Evolutionary conservation across 495 filamentous ascomycete species (phyloP), one percentile per base, ranked within the genome.

Genomic region (Hypomontagnella monticulosa): DNA sequence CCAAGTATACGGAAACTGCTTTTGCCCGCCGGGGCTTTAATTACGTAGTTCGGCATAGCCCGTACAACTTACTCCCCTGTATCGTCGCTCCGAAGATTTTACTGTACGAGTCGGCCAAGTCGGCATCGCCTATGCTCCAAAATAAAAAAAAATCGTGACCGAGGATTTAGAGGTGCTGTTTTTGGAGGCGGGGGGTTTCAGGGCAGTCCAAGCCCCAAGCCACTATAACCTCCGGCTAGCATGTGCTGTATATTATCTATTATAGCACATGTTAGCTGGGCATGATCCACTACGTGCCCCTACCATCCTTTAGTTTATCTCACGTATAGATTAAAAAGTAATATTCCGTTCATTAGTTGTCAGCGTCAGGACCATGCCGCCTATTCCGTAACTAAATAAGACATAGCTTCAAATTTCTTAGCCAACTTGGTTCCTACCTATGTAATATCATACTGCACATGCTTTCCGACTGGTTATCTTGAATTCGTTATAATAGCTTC

Each of bases 131-230:
- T 27, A 27, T 27, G 2, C 23, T 27, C 6, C 23, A n/a, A n/a
- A n/a, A 27, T 27, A 6, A 27, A 10, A 4, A 33, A 42, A 65
- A 15, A 10, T 44, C 36, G 50, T 49, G 49, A 52, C 43, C 38
- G 50, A 61, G 60, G 53, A 49, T 52, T 43, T 54, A 20, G 30
- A 55, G 37, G 52, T 27, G 6, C 23, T 27, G 23, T 27, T 33
- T 48, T 51, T 61, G 14, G 49, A 56, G 42, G 49, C 49, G 56
- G 50, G 56, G 55, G 49, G 66, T 59, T 63, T 69, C 60, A 69
- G 60, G 42, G n/a, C 49, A 49, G 60, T 37, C 23, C 23, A 27
- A n/a, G 32, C 32, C 60, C 66, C 23, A 61, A 69, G 60, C 60
- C 66, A 69, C 66, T 60, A 38, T 51, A 44, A 63, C 19, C 37